These are phyloP conservation scores for Acanthamoeba rhysodes DNA, from an alignment of 208 protist genomes.

Conservation along the genomic window DNA sequence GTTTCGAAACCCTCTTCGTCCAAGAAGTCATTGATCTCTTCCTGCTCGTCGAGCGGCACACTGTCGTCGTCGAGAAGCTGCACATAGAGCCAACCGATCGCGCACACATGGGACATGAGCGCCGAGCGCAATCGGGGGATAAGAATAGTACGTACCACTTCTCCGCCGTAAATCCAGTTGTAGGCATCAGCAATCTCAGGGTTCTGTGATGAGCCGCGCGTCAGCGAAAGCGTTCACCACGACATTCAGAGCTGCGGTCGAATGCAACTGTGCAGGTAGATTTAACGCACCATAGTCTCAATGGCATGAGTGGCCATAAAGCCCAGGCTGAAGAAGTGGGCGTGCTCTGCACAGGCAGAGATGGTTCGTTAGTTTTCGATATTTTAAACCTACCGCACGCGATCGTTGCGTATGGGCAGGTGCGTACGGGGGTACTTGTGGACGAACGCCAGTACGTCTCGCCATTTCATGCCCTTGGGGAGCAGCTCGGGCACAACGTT, in stretches of 20 bases:
- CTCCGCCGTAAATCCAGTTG: not conserved
- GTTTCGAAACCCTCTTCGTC: not conserved
- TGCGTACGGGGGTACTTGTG: conserved; percentile 14
- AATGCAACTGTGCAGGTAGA: not conserved
- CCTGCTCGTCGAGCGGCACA: not conserved
- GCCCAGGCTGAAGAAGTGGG: conserved; percentile 31
- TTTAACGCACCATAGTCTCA: not conserved
- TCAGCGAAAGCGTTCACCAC: not conserved
- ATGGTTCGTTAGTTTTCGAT: too few relatives aligned
- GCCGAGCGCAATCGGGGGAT: not conserved
- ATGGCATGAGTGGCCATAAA: conserved; percentile 33
- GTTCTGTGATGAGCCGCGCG: not conserved
- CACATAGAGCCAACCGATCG: not conserved
- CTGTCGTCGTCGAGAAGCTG: not conserved
- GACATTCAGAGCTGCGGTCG: not conserved
- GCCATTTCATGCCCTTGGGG: conserved; percentile 32
- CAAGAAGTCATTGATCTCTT: not conserved
- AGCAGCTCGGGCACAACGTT: conserved; percentile 21
- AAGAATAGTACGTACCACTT: not conserved
- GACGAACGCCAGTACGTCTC: conserved; percentile 9
- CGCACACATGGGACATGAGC: not conserved
- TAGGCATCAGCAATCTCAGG: conserved; percentile 15
- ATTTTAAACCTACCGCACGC: too few relatives aligned
- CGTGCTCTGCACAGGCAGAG: not conserved
- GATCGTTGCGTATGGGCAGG: not conserved